Base-by-base conservation (phyloP, 768 basidiomycete genomes). In the Pleurotus tuoliensis region DNA sequence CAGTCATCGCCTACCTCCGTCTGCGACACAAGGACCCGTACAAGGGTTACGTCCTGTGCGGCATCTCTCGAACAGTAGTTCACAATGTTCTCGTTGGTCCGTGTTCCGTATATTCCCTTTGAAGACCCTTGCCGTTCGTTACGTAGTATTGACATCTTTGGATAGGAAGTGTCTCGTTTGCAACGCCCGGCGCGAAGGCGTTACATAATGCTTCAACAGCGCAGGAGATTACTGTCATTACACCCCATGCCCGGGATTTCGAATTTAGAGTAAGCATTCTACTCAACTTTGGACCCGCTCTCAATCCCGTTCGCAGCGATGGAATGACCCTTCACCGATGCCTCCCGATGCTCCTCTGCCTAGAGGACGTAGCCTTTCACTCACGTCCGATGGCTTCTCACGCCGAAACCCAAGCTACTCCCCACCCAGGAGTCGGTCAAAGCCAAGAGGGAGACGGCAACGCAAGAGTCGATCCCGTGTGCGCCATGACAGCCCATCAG, bases 201-300 rank as follows among this genome's bases (percentile, higher is more conserved):
- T 76, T 91, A 62, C 87, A 91, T 64, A 90, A 86, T 63, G 87
- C 87, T 13, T 89, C 89, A 12, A 92, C 90, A 0, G 90, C 90
- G 0, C 88, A 90, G 69, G 90, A 92, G 71, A 83, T 92, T 59
- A 82, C 83, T 16, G 82, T 92, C 27, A 80, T 91, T 52, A 82
- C 87, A 1, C 87, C 88, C 37, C 72, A 69, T 24, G 78, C 80
- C 5, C 68, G 73, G 22, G 78, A 80, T 61, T 80, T 82, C 57
- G 76, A 83, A 61, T 80, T 80, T 64, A 72, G 78, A 58, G 83
- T 84, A 62, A 63, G 76, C 59, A 59, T 56, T 51, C 20, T 44
- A 22, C 38, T 22, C 46, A 37, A 39, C 47, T 5, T 49, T 45
- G 39, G 20, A n/a, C 47, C 20, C 43, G 52, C 56, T 51, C 43